Conservation (phyloP, 768 basidiomycete genomes). For the Asterophora lycoperdoides region DNA sequence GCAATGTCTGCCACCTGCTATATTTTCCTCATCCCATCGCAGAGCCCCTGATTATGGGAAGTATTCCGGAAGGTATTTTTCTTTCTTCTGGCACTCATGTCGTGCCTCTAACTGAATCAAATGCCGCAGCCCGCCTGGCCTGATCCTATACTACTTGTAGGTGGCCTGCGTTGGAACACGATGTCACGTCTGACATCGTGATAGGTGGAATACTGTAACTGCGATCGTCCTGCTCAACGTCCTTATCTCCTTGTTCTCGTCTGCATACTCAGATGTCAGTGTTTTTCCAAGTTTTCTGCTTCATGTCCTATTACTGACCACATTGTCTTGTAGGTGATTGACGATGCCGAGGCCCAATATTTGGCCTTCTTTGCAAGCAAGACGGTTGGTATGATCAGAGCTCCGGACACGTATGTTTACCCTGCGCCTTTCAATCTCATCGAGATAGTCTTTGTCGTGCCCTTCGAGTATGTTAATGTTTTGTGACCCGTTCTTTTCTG, state of each 20-base stretch:
- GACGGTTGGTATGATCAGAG: slow-evolving; percentile 79
- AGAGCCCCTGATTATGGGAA: slow-evolving; percentile 67
- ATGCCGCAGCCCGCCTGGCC: slow-evolving; percentile 44
- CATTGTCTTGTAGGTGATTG: slow-evolving; percentile 50
- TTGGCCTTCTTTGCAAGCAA: slow-evolving; percentile 88
- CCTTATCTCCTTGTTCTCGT: slow-evolving; percentile 92
- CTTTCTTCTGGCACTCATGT: not conserved
- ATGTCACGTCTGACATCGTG: slow-evolving; percentile 1
- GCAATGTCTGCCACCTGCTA: not conserved
- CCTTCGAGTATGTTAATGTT: slow-evolving; percentile 66
- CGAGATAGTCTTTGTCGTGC: slow-evolving; percentile 75
- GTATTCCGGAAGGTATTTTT: slow-evolving; percentile 44
- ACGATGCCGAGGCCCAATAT: slow-evolving; percentile 86
- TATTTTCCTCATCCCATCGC: not conserved
- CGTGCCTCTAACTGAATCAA: not conserved
- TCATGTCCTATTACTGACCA: not conserved
- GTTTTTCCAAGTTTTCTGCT: not conserved
- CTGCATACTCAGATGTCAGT: slow-evolving; percentile 83
- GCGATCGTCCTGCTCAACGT: slow-evolving; percentile 87
- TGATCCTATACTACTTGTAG: slow-evolving; percentile 78
- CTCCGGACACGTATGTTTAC: slow-evolving; percentile 82
- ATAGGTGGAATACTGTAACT: slow-evolving; percentile 79
- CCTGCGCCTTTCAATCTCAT: slow-evolving; percentile 92
- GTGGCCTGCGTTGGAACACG: slow-evolving; percentile 18
- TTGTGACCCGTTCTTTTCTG: slow-evolving; percentile 1